These are phyloP conservation scores for Xerocomus cyaneibrunnescens DNA, from an alignment of 1,284 basidiomycete genomes.

Conservation along the genomic window DNA sequence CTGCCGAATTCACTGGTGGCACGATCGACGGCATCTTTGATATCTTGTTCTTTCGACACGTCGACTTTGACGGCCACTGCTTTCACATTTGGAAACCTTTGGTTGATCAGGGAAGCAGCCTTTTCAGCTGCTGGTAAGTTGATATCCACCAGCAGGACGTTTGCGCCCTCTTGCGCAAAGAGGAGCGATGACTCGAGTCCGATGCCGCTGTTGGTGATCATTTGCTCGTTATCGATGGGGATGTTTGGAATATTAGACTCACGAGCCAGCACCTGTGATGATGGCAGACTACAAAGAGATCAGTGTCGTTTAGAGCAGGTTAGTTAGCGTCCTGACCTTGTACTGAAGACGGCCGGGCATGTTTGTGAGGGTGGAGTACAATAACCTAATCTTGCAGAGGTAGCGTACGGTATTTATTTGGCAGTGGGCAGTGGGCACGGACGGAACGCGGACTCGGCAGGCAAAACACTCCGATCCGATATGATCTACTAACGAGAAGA, in stretches of 20 bases:
- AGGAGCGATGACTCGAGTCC: conserved; percentile 91
- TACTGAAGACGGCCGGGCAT: conserved; percentile 72
- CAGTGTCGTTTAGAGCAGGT: neutral
- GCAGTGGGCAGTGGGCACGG: too few species aligned
- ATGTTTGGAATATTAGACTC: conserved; percentile 35
- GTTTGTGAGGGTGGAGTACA: neutral
- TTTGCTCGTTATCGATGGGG: conserved; percentile 3
- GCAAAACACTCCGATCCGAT: too few species aligned
- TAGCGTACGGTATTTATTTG: conserved; percentile 6
- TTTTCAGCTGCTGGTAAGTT: conserved; percentile 77
- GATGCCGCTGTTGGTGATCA: conserved; percentile 65
- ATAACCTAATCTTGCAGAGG: neutral
- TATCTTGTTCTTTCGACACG: conserved; percentile 84
- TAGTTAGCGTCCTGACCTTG: conserved; percentile 46
- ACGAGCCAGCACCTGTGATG: conserved; percentile 86
- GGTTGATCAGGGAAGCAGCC: conserved; percentile 62
- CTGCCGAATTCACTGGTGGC: conserved; percentile 86
- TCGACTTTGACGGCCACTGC: conserved; percentile 78
- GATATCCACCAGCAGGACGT: conserved; percentile 86
- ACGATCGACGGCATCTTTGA: conserved; percentile 78
- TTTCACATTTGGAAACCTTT: conserved; percentile 70
- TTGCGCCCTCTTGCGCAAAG: conserved; percentile 91
- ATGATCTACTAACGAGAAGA: too few species aligned
- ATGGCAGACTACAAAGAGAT: conserved; percentile 60
- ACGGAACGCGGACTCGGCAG: too few species aligned